Evolutionary conservation across 768 basidiomycete species (phyloP), one percentile per base, ranked within the genome.

Genomic region (Trametes villosa): DNA sequence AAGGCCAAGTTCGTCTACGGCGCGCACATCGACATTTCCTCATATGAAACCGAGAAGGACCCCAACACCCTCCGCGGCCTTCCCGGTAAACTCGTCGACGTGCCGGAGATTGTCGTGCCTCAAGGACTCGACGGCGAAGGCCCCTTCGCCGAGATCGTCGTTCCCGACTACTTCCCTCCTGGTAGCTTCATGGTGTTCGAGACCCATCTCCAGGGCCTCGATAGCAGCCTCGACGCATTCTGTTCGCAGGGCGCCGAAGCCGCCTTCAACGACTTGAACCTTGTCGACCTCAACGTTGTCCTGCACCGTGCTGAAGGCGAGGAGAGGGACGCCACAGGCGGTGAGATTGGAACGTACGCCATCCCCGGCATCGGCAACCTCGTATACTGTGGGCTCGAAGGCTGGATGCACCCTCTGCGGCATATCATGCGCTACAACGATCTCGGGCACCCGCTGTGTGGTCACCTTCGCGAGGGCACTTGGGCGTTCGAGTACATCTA

Each of bases 401-500:
- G 97, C 1, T 99, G 96, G 94, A 98, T 99, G 94, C 84, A 88
- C 66, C 87, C 87, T 0, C 77, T 98, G 55, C 82, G 86, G 38
- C 85, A 86, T 65, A 86, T 98, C 72, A 95, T 95, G 86, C 80
- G 81, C 65, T 83, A 86, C 69, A 98, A 98, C 72, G 95, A 99
- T 71, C 82, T 98, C 3, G 97, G 97, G 0, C 95, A 98, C 72
- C 83, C 94, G 1, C 79, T 99, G 4, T 96, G 94, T 67, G 87
- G 78, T 3, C 93, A 98, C 74, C 74, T 98, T 58, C 83, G 97
- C 60, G 82, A 89, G 29, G 97, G 97, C 8, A 81, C 81, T 17
- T 98, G 97, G 97, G 91, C 96, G 13, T 74, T 98, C 68, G 92
- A 98, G 73, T 98, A 98, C 68, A 82, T 92, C 9, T 79, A 87